phyloP scores from a whole-genome alignment of 257 asterid genomes.

The Jacaranda mimosifolia region DNA sequence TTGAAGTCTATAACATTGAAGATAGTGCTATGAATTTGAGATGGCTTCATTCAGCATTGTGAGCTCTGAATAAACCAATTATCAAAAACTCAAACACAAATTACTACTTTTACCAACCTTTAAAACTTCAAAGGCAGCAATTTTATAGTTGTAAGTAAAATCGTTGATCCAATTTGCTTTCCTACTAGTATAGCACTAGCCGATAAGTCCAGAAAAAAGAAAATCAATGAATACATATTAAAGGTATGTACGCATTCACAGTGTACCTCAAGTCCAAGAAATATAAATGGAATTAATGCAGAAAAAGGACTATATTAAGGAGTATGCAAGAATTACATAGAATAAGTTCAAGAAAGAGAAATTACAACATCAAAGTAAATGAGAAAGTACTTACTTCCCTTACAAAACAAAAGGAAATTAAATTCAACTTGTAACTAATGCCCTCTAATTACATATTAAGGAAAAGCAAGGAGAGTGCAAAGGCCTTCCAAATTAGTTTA shows the following conservation, averaged over 20 bases:
- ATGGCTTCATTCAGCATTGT: neutral
- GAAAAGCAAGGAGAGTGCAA: too few species aligned
- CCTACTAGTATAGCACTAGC: conserved; percentile 33
- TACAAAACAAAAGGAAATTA: too few species aligned
- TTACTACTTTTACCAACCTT: conserved; percentile 50
- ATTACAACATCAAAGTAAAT: too few species aligned
- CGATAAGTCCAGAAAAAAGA: conserved; percentile 46
- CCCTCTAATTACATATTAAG: too few species aligned
- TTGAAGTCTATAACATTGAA: neutral
- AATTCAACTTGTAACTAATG: too few species aligned
- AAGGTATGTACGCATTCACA: neutral
- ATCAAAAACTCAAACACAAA: conserved; percentile 5
- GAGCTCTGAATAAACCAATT: conserved; percentile 1
- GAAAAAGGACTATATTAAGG: too few species aligned
- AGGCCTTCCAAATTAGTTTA: too few species aligned
- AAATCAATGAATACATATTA: neutral
- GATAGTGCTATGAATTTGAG: neutral
- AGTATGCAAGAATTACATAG: too few species aligned
- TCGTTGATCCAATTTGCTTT: conserved; percentile 48
- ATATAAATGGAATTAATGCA: too few species aligned
- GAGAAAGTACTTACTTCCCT: too few species aligned
- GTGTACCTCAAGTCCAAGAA: too few species aligned
- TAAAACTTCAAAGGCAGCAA: conserved; percentile 42
- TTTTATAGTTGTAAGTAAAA: conserved; percentile 39
- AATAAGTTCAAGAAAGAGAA: too few species aligned